Conservation (phyloP, 192 early-diverging fungal genomes). For the Mortierella claussenii region DNA sequence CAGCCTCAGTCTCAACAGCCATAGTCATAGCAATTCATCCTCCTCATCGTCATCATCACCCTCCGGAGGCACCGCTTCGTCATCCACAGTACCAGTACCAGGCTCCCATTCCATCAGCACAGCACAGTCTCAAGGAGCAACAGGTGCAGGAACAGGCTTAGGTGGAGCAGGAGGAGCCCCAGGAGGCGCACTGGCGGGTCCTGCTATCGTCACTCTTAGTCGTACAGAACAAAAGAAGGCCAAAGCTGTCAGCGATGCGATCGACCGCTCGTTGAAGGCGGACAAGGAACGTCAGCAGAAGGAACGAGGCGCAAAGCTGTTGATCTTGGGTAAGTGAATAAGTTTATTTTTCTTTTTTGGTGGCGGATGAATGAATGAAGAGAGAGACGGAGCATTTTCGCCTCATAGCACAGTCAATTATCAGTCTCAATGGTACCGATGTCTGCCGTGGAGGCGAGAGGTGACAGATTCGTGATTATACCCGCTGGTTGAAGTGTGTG, state of each 20-base stretch:
- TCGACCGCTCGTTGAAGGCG: slow-evolving; percentile 31
- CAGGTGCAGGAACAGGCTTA: no score
- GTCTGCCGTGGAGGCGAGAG: no score
- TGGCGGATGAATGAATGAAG: no score
- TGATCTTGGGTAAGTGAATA: slow-evolving; percentile 48
- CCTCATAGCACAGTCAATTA: no score
- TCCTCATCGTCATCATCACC: slow-evolving; percentile 15
- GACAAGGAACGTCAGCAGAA: slow-evolving; percentile 45
- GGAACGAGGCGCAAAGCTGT: slow-evolving; percentile 42
- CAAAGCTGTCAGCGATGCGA: slow-evolving; percentile 45
- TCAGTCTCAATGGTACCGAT: no score
- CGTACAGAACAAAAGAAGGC: slow-evolving; percentile 36
- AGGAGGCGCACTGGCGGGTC: no score
- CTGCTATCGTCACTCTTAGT: not conserved
- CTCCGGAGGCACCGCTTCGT: not conserved
- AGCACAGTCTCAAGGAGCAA: not conserved
- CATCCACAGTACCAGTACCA: not conserved
- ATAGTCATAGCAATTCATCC: not conserved
- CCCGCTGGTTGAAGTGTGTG: no score
- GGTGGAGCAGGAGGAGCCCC: no score
- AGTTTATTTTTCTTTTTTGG: slow-evolving; percentile 1
- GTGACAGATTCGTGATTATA: no score
- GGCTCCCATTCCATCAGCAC: slow-evolving; percentile 23
- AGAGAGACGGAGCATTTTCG: no score
- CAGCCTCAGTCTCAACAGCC: not conserved